phyloP scores from a whole-genome alignment of 176 grass and related monocot genomes.

The Zoysia pacifica region DNA sequence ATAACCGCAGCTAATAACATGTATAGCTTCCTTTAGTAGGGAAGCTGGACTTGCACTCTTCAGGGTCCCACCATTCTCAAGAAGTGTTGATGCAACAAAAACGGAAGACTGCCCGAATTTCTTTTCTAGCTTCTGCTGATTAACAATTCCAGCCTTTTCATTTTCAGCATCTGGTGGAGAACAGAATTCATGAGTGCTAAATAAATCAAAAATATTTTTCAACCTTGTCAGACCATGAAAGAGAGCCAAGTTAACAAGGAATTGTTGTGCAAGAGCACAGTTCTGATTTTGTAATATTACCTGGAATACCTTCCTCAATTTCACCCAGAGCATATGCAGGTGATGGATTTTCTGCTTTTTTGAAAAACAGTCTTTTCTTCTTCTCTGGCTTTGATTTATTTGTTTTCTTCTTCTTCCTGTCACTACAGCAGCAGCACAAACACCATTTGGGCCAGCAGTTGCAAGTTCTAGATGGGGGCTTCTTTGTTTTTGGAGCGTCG shows the following conservation, averaged over 20 bases:
- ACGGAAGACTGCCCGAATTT: constrained; percentile 81
- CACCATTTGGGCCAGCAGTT: constrained; percentile 96
- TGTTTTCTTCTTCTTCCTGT: constrained; percentile 67
- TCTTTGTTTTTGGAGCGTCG: constrained; percentile 90
- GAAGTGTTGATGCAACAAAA: constrained; percentile 69
- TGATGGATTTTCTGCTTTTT: constrained; percentile 56
- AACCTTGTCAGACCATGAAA: neutral
- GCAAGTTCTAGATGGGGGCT: constrained; percentile 79
- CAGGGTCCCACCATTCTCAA: constrained; percentile 66
- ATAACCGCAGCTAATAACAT: constrained; percentile 73
- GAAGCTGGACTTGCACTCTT: constrained; percentile 64
- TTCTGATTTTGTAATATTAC: constrained; percentile 32
- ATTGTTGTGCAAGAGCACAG: neutral
- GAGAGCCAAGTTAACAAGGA: neutral
- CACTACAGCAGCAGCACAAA: constrained; percentile 54
- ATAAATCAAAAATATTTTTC: neutral
- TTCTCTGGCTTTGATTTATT: constrained; percentile 66
- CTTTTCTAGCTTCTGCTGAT: constrained; percentile 71
- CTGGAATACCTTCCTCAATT: constrained; percentile 59
- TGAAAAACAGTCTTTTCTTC: constrained; percentile 65
- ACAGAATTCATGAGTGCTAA: neutral
- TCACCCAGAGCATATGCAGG: constrained; percentile 72
- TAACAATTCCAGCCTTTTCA: constrained; percentile 45
- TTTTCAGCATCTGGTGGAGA: constrained; percentile 50
- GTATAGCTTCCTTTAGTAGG: constrained; percentile 74